phyloP scores from a whole-genome alignment of 2,329 filamentous ascomycete species.

The Colletotrichum shisoi region DNA sequence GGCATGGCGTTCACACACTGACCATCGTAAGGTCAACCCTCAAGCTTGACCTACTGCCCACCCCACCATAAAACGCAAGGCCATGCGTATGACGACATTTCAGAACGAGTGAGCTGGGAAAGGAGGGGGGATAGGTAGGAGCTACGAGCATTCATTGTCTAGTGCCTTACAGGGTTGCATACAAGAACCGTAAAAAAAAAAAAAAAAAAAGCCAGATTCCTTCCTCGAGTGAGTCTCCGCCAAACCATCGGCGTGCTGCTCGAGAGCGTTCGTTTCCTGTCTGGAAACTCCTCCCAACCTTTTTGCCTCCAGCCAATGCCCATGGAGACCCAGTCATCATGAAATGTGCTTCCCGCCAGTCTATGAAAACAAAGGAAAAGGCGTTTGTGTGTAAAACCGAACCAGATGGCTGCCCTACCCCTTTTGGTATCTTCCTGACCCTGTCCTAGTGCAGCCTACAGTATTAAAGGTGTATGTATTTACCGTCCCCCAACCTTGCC shows the following conservation, averaged over 20 bases:
- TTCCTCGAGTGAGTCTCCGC: conserved; percentile 24
- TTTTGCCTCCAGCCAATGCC: conserved; percentile 36
- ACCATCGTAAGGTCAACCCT: conserved; percentile 33
- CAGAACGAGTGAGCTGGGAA: not conserved
- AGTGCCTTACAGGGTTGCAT: conserved; percentile 32
- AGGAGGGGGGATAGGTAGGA: not conserved
- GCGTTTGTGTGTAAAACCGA: conserved; percentile 26
- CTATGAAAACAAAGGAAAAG: conserved; percentile 37
- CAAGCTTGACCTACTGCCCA: conserved; percentile 30
- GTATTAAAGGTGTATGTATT: conserved; percentile 41
- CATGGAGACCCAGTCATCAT: conserved; percentile 35
- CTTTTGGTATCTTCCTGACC: conserved; percentile 37
- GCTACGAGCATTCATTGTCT: conserved; percentile 38
- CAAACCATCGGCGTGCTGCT: conserved; percentile 12
- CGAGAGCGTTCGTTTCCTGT: conserved; percentile 29
- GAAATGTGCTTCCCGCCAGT: conserved; percentile 38
- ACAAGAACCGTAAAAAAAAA: conserved; percentile 25
- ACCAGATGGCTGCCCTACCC: conserved; percentile 30
- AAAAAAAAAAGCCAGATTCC: conserved; percentile 23
- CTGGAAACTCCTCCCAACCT: conserved; percentile 33
- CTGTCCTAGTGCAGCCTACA: conserved; percentile 28
- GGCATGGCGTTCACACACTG: conserved; percentile 28
- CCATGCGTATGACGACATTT: not conserved
- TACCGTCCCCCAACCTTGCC: conserved; percentile 37
- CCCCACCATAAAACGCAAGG: not conserved